These are phyloP conservation scores for Fragilaria crotonensis DNA, from an alignment of 108 stramenopile species.

Conservation along the genomic window DNA sequence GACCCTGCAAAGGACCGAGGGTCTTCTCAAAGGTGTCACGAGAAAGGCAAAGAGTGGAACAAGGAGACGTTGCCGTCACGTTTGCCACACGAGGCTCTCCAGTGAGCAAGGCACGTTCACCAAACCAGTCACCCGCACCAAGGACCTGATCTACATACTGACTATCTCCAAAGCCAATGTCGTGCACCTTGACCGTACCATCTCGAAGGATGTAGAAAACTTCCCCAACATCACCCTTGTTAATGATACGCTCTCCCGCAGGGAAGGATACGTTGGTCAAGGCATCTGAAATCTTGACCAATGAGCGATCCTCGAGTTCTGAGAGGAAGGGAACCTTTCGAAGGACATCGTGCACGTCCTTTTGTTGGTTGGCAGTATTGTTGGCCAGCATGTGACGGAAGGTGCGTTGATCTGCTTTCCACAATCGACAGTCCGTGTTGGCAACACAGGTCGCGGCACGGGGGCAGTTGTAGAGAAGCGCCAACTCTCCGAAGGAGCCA, in stretches of 20 bases:
- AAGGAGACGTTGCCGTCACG: slow-evolving; percentile 31
- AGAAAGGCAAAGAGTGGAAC: slow-evolving; percentile 36
- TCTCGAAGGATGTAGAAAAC: slow-evolving; percentile 92
- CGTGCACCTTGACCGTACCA: slow-evolving; percentile 82
- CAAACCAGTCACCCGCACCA: slow-evolving; percentile 90
- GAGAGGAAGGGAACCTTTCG: slow-evolving; percentile 71
- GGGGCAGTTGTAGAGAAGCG: slow-evolving; percentile 84
- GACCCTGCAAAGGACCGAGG: slow-evolving; percentile 45
- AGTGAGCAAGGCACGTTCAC: slow-evolving; percentile 93
- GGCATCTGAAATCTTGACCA: slow-evolving; percentile 75
- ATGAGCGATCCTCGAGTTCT: slow-evolving; percentile 59
- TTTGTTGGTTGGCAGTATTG: slow-evolving; percentile 59
- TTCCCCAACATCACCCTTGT: slow-evolving; percentile 91
- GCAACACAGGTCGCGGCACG: slow-evolving; percentile 85
- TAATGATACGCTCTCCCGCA: slow-evolving; percentile 81
- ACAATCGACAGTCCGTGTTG: slow-evolving; percentile 75
- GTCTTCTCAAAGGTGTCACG: slow-evolving; percentile 46
- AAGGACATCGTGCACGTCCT: slow-evolving; percentile 60
- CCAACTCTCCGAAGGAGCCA: slow-evolving; percentile 86
- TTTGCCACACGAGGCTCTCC: slow-evolving; percentile 91
- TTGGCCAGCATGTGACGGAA: slow-evolving; percentile 90
- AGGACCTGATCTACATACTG: slow-evolving; percentile 67
- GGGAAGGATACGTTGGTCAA: slow-evolving; percentile 74
- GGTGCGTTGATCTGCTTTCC: slow-evolving; percentile 83
- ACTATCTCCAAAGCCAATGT: slow-evolving; percentile 83